Base-by-base conservation (phyloP, 2,329 filamentous ascomycete genomes). In the Neodidymelliopsis sp. region DNA sequence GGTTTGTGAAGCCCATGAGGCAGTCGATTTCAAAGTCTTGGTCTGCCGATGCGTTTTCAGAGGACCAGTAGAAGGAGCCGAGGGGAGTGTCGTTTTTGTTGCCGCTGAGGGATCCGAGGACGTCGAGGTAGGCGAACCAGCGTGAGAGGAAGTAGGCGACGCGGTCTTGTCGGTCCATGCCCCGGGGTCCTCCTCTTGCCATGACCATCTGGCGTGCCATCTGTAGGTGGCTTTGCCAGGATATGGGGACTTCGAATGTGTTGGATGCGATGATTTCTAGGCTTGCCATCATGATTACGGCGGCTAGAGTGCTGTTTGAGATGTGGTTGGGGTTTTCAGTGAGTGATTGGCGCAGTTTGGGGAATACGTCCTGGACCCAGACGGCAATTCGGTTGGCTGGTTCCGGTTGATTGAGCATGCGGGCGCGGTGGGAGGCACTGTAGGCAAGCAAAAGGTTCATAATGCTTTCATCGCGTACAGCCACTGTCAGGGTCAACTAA, bases 121-220 rank as follows among this genome's bases (percentile, higher is more conserved):
- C 85, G 64, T 94, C 90, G 15, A 95, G 80, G 71, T 94, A 94
- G 2, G 87, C 88, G 56, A 94, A 88, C 90, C 90, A 95, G 49
- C 88, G 84, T 58, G 84, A 86, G 8, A 94, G 79, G 65, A 95
- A 94, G 42, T 87, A 87, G 43, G 86, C 81, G 44, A 89, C 79
- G 45, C 78, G 71, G 59, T 77, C 71, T 27, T 71, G 60, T 75
- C 79, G 62, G 73, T 72, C 71, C 57, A 81, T 81, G 20, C 79
- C 73, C 40, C 82, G 79, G 8, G 84, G 79, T 15, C 84, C 83
- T 29, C 81, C 81, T 6, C 88, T 84, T 3, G 84, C 81, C 11
- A 85, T 77, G 61, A 93, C 91, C 59, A 95, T 84, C 60, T 88
- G 83, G 2, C 90, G 84, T 1, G 90, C 90, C 42, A 91, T 83